These are phyloP conservation scores for Dictyostelium firmibasis DNA, from an alignment of 78 protist species.

Conservation along the genomic window DNA sequence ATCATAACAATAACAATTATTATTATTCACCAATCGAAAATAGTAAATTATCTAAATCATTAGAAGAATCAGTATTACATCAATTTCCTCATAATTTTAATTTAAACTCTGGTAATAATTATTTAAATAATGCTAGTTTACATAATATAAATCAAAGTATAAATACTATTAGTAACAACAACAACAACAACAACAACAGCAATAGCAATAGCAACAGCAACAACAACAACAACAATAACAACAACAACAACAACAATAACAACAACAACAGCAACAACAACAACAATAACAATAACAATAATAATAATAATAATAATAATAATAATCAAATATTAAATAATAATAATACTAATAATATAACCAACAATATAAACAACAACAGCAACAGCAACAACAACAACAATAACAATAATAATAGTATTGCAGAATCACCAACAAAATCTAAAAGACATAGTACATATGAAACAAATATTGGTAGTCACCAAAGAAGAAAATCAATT, in stretches of 20 bases:
- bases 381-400: background rate
- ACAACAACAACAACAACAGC: background rate
- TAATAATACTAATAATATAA: too few species aligned
- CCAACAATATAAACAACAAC: too few species aligned
- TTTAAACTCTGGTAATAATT: background rate
- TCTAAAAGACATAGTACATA: conserved; percentile 15
- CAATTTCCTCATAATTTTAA: background rate
- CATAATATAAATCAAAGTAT: background rate
- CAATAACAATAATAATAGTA: background rate
- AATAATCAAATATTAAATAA: too few species aligned
- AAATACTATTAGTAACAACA: background rate
- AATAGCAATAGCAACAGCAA: background rate
- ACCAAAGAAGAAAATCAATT: conserved; percentile 3
- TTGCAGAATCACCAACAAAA: background rate
- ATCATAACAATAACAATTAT: background rate
- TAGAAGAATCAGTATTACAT: background rate
- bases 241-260: too few species aligned
- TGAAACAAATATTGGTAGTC: conserved; percentile 21
- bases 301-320: too few species aligned
- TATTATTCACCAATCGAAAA: background rate
- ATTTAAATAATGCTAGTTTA: background rate
- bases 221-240: background rate
- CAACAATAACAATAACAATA: too few species aligned
- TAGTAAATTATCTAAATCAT: background rate
- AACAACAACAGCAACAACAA: too few species aligned